These are phyloP conservation scores for Diaporthe sp. DNA, from an alignment of 2,329 filamentous ascomycete genomes.

Conservation along the genomic window DNA sequence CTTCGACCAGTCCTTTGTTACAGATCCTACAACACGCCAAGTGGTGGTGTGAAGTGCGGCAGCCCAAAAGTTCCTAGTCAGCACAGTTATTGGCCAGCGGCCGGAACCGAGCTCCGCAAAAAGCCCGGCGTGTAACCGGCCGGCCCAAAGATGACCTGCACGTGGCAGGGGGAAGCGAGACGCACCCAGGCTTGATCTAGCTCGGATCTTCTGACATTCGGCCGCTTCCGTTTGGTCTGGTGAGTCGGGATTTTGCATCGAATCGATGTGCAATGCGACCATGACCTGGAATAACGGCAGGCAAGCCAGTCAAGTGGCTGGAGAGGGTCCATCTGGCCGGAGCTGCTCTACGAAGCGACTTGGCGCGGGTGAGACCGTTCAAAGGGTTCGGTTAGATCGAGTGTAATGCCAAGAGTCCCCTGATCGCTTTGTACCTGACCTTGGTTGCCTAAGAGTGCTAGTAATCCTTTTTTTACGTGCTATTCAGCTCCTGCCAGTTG, in stretches of 20 bases:
- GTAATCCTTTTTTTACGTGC: background rate
- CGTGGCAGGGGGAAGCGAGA: background rate
- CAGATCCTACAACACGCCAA: conserved; percentile 11
- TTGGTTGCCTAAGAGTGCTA: no score
- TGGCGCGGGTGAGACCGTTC: background rate
- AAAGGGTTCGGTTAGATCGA: background rate
- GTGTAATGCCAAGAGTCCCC: background rate
- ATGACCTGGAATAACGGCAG: background rate
- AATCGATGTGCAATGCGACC: background rate
- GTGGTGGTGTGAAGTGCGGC: conserved; percentile 31
- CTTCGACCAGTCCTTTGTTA: conserved; percentile 14
- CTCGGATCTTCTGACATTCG: background rate
- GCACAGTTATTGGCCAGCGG: conserved; percentile 17
- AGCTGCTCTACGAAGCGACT: background rate
- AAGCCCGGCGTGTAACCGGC: conserved; percentile 1
- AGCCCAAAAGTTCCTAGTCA: conserved; percentile 4
- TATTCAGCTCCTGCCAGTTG: background rate
- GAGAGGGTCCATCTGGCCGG: background rate
- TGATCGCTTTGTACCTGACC: background rate
- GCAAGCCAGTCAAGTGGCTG: background rate
- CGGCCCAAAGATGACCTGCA: background rate
- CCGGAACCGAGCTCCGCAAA: conserved; percentile 24
- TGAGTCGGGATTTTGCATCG: background rate
- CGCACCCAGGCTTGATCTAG: background rate
- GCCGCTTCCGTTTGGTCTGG: background rate